Evolutionary conservation across 306 rosid genomes (phyloP).

Genomic region (Cicer yamashitae): DNA sequence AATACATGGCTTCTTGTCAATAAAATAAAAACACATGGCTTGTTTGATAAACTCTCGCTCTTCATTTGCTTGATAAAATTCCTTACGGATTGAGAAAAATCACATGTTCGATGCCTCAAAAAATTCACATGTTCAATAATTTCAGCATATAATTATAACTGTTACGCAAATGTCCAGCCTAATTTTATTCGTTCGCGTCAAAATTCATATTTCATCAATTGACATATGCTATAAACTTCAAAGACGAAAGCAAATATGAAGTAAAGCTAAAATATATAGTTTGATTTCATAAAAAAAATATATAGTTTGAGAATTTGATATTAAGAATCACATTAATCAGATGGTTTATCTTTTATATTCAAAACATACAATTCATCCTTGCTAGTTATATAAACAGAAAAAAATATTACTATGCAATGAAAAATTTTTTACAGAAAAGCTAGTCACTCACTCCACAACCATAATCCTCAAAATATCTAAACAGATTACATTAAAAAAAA

Average conservation of each 20-base stretch:
- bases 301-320: background rate
- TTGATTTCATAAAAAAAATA: too few relatives aligned
- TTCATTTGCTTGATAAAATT: background rate
- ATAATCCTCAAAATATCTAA: slow-evolving; percentile 34
- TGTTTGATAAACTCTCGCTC: background rate
- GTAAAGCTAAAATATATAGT: too few relatives aligned
- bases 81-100: background rate
- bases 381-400: slow-evolving; percentile 27
- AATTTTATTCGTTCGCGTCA: slow-evolving; percentile 11
- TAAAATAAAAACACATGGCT: background rate
- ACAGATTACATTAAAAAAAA: background rate
- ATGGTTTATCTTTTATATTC: background rate
- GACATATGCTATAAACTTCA: background rate
- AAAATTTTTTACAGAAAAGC: background rate
- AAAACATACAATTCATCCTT: slow-evolving; percentile 15
- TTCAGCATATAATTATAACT: slow-evolving; percentile 28
- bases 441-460: slow-evolving; percentile 13
- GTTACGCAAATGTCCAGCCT: background rate
- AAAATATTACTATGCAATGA: background rate
- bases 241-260: too few relatives aligned
- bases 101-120: background rate
- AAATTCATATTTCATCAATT: slow-evolving; percentile 30
- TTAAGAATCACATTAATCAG: slow-evolving; percentile 3
- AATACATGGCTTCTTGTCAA: background rate
- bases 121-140: background rate